Evolutionary conservation across 2,329 filamentous ascomycete species (phyloP), one percentile per base, ranked within the genome.

Genomic region (Claviceps sp.): DNA sequence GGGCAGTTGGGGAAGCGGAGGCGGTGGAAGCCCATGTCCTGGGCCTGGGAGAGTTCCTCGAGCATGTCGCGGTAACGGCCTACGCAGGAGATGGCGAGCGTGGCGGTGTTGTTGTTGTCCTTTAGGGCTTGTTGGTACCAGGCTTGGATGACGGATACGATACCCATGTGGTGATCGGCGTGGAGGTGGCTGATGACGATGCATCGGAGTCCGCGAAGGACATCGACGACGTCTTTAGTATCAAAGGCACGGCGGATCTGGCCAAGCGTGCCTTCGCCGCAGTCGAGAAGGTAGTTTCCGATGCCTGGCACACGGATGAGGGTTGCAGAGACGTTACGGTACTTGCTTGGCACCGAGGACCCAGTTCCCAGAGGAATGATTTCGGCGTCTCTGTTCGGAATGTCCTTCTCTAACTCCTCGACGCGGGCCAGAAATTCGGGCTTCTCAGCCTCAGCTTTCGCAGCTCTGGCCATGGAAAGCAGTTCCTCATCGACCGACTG

Each of bases 101-200:
- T 51, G 46, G 72, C 74, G 54, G 60, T 65, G 5, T 61, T 70
- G 47, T 55, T 59, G n/a, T 60, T 55, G 42, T 68, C 58, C 8
- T 45, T 47, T 14, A 69, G 55, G 42, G 70, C 76, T 56, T 69
- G 70, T 44, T 82, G 75, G 51, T 87, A 81, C 87, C 89, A 95
- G 5, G 86, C 86, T 61, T 79, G 83, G 61, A 97, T 80, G n/a
- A 97, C 72, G 5, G 82, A 79, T n/a, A 80, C 75, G 1, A 82
- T 86, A 30, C 93, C 93, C 20, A 98, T 77, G 63, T 97, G 93
- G 68, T 98, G 93, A 69, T 98, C 93, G 4, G 93, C 93, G 67
- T 98, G 93, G 56, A 95, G 73, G 69, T 98, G 93, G 66, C 88
- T 95, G 68, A 98, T 93, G 81, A 88, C 95, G 56, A 98, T 84